These are phyloP conservation scores for Trichophyton benhamiae DNA, from an alignment of 2,329 filamentous ascomycete species.

Conservation along the genomic window DNA sequence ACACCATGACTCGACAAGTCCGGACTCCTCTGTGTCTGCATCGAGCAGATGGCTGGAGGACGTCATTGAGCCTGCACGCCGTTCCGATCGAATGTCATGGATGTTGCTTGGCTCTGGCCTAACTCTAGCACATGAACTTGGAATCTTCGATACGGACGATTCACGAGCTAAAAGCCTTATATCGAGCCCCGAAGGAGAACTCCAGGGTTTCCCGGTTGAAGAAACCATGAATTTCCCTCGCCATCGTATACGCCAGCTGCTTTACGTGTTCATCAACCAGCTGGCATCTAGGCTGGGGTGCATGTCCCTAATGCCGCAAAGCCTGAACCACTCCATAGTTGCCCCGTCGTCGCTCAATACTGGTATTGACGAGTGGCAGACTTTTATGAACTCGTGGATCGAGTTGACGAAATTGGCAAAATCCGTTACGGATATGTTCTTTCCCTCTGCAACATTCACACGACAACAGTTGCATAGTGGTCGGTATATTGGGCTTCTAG, in stretches of 20 bases:
- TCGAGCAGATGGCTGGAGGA: constrained; percentile 40
- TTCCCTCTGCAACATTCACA: constrained; percentile 34
- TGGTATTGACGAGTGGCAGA: constrained; percentile 36
- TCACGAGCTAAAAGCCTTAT: constrained; percentile 18
- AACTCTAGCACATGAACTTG: constrained; percentile 42
- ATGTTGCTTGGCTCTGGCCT: constrained; percentile 45
- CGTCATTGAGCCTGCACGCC: constrained; percentile 41
- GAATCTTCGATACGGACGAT: constrained; percentile 35
- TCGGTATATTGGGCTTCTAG: constrained; percentile 39
- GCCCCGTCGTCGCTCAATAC: constrained; percentile 26
- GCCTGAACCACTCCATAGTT: constrained; percentile 27
- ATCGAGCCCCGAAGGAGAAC: constrained; percentile 9
- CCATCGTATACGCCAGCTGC: constrained; percentile 25
- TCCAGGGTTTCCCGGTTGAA: constrained; percentile 15
- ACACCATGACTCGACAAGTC: constrained; percentile 15
- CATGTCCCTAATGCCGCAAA: constrained; percentile 41
- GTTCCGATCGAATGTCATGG: constrained; percentile 48
- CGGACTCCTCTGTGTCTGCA: constrained; percentile 18
- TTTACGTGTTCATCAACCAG: constrained; percentile 41
- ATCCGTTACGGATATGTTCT: constrained; percentile 43
- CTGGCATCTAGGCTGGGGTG: constrained; percentile 41
- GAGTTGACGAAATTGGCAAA: constrained; percentile 38
- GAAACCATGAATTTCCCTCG: constrained; percentile 21
- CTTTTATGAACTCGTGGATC: constrained; percentile 43
- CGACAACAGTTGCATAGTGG: constrained; percentile 34